These are phyloP conservation scores for Macrolepiota albuminosa DNA, from an alignment of 768 basidiomycete species.

Conservation along the genomic window DNA sequence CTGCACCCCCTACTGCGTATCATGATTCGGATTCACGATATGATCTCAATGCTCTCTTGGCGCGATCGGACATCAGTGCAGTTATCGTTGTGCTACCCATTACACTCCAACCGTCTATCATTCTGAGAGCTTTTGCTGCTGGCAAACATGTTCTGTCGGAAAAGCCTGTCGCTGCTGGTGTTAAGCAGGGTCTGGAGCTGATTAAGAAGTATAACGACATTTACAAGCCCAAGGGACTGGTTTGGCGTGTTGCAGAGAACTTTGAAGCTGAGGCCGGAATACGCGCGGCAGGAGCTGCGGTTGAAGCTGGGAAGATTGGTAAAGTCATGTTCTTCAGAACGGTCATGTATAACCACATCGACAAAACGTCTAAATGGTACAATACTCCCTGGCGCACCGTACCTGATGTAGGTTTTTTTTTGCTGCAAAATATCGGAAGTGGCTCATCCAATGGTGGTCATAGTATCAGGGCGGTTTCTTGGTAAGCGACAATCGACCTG, in stretches of 20 bases:
- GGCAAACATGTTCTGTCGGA: slow-evolving; percentile 90
- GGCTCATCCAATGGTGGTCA: not conserved
- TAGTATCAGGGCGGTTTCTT: slow-evolving; percentile 82
- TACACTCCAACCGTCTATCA: slow-evolving; percentile 61
- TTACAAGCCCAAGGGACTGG: slow-evolving; percentile 61
- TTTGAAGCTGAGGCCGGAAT: slow-evolving; percentile 62
- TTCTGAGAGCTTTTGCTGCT: slow-evolving; percentile 58
- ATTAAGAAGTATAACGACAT: slow-evolving; percentile 61
- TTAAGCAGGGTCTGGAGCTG: slow-evolving; percentile 55
- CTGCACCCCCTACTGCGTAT: slow-evolving; percentile 44
- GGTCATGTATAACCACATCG: slow-evolving; percentile 46
- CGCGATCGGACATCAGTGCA: slow-evolving; percentile 61
- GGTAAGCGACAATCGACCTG: slow-evolving; percentile 37
- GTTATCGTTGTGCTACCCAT: slow-evolving; percentile 81
- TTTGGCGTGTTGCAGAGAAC: slow-evolving; percentile 84
- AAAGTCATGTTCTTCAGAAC: slow-evolving; percentile 65
- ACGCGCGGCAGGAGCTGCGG: slow-evolving; percentile 40
- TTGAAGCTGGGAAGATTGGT: slow-evolving; percentile 64
- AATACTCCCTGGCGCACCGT: slow-evolving; percentile 81
- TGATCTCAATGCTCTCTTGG: slow-evolving; percentile 60
- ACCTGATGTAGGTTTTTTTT: slow-evolving; percentile 51
- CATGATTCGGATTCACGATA: slow-evolving; percentile 40
- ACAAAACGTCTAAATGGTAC: slow-evolving; percentile 67
- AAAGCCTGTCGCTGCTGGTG: slow-evolving; percentile 78
- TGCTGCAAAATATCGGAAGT: not conserved